These are phyloP conservation scores for Xylariaceae sp. DNA, from an alignment of 2,329 filamentous ascomycete species.

Conservation along the genomic window DNA sequence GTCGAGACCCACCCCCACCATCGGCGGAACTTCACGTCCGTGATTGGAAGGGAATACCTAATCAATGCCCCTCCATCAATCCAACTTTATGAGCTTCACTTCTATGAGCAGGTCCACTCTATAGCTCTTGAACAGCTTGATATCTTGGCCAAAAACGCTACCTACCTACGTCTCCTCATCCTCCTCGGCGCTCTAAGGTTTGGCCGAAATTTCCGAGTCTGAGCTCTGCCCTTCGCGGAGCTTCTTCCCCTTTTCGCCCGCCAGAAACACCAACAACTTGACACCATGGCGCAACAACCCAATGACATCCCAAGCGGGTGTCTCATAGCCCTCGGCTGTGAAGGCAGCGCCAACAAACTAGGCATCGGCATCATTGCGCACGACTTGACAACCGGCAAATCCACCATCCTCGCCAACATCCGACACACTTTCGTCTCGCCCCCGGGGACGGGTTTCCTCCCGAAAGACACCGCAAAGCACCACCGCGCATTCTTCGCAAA, in stretches of 20 bases:
- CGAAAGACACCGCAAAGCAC: conserved; percentile 91
- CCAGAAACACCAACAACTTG: conserved; percentile 1
- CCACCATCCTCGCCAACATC: conserved; percentile 81
- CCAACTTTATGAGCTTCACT: conserved; percentile 1
- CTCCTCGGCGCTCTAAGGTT: no score
- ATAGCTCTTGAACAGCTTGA: not conserved
- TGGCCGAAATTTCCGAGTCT: no score
- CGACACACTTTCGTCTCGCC: conserved; percentile 90
- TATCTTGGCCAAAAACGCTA: no score
- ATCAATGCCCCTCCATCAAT: conserved; percentile 12
- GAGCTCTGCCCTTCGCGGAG: not conserved
- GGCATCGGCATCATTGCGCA: conserved; percentile 90
- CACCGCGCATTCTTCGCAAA: conserved; percentile 80
- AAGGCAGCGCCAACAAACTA: conserved; percentile 97
- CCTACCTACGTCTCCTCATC: no score
- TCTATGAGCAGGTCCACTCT: not conserved
- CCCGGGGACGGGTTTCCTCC: conserved; percentile 88
- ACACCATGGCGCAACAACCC: conserved; percentile 3
- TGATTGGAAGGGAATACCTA: not conserved
- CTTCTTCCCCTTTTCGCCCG: not conserved
- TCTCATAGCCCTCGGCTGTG: conserved; percentile 56
- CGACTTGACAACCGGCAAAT: conserved; percentile 47
- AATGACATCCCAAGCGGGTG: conserved; percentile 11
- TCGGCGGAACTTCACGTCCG: conserved; percentile 1
- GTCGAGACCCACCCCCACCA: conserved; percentile 17